Conservation (phyloP, 345 rosid species). For the Eutrema heterophyllum region DNA sequence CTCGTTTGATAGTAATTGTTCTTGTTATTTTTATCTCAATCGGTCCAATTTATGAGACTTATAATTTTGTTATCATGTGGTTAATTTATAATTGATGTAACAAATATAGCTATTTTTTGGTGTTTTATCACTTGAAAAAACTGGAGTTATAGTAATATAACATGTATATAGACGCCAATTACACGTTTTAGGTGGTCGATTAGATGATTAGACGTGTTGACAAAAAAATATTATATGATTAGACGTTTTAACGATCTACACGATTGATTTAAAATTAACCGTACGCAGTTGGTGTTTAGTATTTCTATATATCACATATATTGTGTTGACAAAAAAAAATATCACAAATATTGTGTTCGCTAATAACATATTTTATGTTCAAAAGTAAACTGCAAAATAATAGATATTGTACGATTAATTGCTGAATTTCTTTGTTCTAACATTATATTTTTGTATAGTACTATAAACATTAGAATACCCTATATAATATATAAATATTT, state of each 20-base stretch:
- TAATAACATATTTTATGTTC: not conserved
- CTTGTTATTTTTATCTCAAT: not conserved
- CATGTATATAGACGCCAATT: not conserved
- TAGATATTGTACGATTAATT: not conserved
- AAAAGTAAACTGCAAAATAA: not conserved
- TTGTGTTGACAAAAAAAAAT: too few relatives aligned
- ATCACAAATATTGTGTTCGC: not conserved
- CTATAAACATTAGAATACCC: not conserved
- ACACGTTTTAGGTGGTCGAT: not conserved
- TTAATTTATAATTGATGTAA: not conserved
- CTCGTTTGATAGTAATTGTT: not conserved
- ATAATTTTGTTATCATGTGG: not conserved
- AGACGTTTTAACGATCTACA: not conserved
- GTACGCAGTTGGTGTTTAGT: not conserved
- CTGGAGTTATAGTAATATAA: not conserved
- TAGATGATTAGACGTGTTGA: too few relatives aligned
- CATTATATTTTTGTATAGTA: not conserved
- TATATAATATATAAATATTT: not conserved
- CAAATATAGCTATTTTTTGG: not conserved
- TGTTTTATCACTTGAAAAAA: not conserved
- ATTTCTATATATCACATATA: not conserved
- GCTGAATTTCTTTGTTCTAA: not conserved
- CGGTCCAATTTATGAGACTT: not conserved
- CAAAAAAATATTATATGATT: not conserved
- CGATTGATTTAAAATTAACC: not conserved